Evolutionary conservation across 164 flowering plant genomes (phyloP), one percentile per base, ranked within the genome.

Genomic region (Kingdonia uniflora): DNA sequence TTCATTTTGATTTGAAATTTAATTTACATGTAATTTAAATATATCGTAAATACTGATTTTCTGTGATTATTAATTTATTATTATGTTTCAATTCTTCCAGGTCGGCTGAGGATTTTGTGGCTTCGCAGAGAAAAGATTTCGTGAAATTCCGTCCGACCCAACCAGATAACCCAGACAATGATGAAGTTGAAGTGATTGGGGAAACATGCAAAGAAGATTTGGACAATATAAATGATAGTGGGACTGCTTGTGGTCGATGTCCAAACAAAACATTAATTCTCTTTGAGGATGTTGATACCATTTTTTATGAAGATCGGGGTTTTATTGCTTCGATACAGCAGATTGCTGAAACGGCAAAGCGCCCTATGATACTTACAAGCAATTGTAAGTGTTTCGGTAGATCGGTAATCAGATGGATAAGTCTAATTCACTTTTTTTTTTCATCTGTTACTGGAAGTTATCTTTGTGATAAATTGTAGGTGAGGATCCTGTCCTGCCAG

Each of bases 241-340:
- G 48, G 54, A 56, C 43, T 71, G 17, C 63, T 42, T 53, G 49
- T 59, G 13, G 42, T 65, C 71, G 50, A 50, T 64, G 51, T 49
- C 70, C 67, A 57, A 64, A 60, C 47, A 88, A 76, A 66, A 73
- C 86, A 46, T 66, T 94, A 56, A 75, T 94, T 70, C 89, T 94
- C 43, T 81, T 94, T 62, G 99, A 94, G 77, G 99, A 94, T 71
- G 95, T 88, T 60, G 99, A 94, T 78, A 73, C 71, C 35, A 58
- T 62, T 64, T 77, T 84, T 60, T 61, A 57, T 66, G 97, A 89
- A 69, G 99, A 94, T 63, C 89, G 82, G 63, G 99, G 99, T 23
- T 76, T 89, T 55, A 62, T 85, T 62, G 56, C 76, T 53, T 76
- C 90, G 19, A 72, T 94, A 51, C 78, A 77, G 45, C 85, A 79